phyloP scores from a whole-genome alignment of 2,329 filamentous ascomycete species.

The Colletotrichum sidae region DNA sequence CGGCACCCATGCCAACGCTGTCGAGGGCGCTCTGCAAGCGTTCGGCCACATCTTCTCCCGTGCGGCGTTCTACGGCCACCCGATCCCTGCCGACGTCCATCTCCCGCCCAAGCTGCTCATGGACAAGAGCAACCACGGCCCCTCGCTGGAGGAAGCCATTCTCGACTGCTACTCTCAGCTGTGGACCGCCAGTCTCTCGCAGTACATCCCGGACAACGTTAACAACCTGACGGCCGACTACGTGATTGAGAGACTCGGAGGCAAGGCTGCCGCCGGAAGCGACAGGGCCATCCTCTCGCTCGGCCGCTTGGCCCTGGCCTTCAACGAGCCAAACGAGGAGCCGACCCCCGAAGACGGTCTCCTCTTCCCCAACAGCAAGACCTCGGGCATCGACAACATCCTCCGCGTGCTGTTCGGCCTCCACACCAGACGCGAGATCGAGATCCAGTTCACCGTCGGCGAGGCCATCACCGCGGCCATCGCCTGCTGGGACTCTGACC shows the following conservation, averaged over 20 bases:
- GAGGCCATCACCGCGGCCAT: slow-evolving; percentile 86
- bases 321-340: slow-evolving; percentile 54
- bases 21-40: slow-evolving; percentile 60
- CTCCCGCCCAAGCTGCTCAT: slow-evolving; percentile 49
- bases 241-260: slow-evolving; percentile 72
- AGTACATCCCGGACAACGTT: slow-evolving; percentile 41
- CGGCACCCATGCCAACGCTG: slow-evolving; percentile 57
- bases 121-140: slow-evolving; percentile 37
- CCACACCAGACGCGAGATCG: slow-evolving; percentile 86
- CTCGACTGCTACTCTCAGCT: slow-evolving; percentile 60
- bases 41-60: slow-evolving; percentile 58
- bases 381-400: slow-evolving; percentile 31
- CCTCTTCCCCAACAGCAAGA: slow-evolving; percentile 21
- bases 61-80: slow-evolving; percentile 56
- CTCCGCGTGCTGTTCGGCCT: slow-evolving; percentile 78
- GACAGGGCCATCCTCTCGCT: slow-evolving; percentile 85
- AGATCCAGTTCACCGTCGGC: slow-evolving; percentile 90
- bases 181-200: slow-evolving; percentile 57
- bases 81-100: slow-evolving; percentile 40
- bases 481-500: slow-evolving; percentile 85
- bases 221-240: slow-evolving; percentile 47
- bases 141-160: slow-evolving; percentile 56
- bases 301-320: slow-evolving; percentile 78
- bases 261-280: slow-evolving; percentile 81
- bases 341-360: slow-evolving; percentile 34